Base-by-base conservation (phyloP, 1,284 basidiomycete species). In the Ustilago bromivora region DNA sequence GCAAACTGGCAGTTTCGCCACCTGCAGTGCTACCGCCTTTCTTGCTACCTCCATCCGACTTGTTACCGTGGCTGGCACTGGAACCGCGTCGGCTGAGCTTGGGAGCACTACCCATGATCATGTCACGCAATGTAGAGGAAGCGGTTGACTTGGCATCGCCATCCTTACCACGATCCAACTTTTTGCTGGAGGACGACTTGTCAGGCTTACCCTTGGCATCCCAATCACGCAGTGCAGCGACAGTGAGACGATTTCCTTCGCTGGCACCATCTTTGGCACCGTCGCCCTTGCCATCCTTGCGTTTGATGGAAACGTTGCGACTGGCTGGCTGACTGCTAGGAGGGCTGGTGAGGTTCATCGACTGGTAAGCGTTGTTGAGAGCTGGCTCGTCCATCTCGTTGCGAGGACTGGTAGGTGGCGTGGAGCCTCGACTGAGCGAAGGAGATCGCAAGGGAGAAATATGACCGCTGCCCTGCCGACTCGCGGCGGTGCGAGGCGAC, bases 71-170 rank as follows among this genome's bases (percentile, higher is more conserved):
- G 31, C 75, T 79, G 40, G 83, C 66, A 31, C 60, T 79, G 13
- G 82, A 84, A 13, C 84, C 84, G 9, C 80, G 76, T 6, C 84
- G 80, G 12, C 62, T 66, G 40, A 86, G 71, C 72, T 83, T 83
- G 56, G 83, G 82, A 11, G 81, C 78, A n/a, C 74, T 80, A 63
- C 81, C 82, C 74, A 83, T 80, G 59, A 86, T 81, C 80, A 84
- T 85, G 51, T 86, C 84, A 17, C 84, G 76, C 19, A 86, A 70
- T 32, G 84, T 80, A 4, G 81, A 82, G 47, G 76, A 78, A 15
- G 84, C 78, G 32, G 79, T 78, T 4, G 80, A 82, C 59, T 81
- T 82, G 58, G 80, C 82, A 52, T 83, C 81, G 56, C 67, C 75
- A 23, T 80, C 80, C 47, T 80, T 82, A 53, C 78, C 71, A 7